Base-by-base conservation (phyloP, 208 protist genomes). In the Eutreptiella sp. region DNA sequence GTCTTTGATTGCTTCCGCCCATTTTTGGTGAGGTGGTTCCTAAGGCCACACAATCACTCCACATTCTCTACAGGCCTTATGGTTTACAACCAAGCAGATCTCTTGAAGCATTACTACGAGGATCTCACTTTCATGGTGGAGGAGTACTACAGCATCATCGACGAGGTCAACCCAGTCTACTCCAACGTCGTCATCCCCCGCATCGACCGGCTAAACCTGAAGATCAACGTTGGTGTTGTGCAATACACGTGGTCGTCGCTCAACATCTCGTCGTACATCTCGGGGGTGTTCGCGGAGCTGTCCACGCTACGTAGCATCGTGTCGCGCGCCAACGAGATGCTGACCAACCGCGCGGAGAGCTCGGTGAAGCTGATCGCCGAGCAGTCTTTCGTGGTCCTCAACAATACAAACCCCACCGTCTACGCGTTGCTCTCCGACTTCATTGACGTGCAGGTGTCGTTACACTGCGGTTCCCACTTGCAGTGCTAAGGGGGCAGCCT, bases 221-320 rank as follows among this genome's bases (percentile, higher is more conserved):
- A 50, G 24, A 75, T 88, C 19, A 19, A 63, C 9, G 73, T 69
- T 0, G 81, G 79, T 4, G 29, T 85, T 24, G 48, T 64, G 5
- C 58, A 38, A 28, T 54, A 82, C 1, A 83, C 72, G 3, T 87
- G 81, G 81, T 68, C 62, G 16, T 81, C 73, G 23, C 68, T 85
- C 43, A 79, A 80, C 55, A 76, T 87, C 31, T 68, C 76, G 36
- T 19, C 16, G 3, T 85, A 77, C 50, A 31, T 83, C 16, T 7
- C 33, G 11, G 26, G 23, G 16, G 62, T 67, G 27, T 26, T 70
- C 35, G 21, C 16, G 1, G 33, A 9, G 4, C 26, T 85, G 14
- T n/a, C 14, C 9, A 14, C 48, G 38, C 21, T 85, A 11, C 64
- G 80, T 29, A 57, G 70, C 5, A 43, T 79, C 16, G 38, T 81